phyloP scores from a whole-genome alignment of 2,329 filamentous ascomycete genomes.

The Colletotrichum acutatum region DNA sequence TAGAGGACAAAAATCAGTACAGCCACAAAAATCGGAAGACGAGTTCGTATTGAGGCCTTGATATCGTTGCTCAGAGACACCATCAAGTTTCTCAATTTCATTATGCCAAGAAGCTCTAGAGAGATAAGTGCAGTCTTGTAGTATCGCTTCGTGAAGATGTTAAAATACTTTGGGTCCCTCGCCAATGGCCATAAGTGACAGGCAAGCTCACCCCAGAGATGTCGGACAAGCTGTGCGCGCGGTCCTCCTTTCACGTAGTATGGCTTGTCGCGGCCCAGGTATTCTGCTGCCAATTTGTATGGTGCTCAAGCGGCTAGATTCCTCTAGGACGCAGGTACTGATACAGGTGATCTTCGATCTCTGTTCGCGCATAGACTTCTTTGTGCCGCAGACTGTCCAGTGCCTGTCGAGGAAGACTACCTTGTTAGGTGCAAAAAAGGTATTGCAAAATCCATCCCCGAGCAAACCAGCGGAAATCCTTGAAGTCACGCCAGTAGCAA shows the following conservation, averaged over 20 bases:
- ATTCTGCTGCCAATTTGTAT: conserved; percentile 38
- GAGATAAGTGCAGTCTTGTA: background rate
- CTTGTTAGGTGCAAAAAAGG: conserved; percentile 35
- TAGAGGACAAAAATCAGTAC: no score
- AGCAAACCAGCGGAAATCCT: conserved; percentile 4
- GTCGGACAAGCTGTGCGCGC: conserved; percentile 42
- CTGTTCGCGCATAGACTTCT: background rate
- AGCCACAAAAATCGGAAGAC: no score
- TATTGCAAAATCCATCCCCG: conserved; percentile 29
- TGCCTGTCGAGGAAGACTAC: conserved; percentile 38
- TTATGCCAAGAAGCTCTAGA: background rate
- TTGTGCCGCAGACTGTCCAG: conserved; percentile 21
- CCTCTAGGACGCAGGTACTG: background rate
- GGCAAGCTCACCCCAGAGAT: conserved; percentile 42
- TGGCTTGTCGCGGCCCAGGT: conserved; percentile 40
- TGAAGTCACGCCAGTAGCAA: background rate
- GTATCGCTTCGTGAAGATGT: conserved; percentile 29
- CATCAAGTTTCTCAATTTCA: no score
- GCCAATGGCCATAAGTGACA: conserved; percentile 40
- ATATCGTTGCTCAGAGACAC: no score
- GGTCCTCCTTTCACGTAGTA: conserved; percentile 39
- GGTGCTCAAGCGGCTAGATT: background rate
- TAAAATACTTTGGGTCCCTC: conserved; percentile 40
- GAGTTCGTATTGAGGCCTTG: no score
- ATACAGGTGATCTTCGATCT: background rate